Conservation (phyloP, 2,329 filamentous ascomycete genomes). For the Monosporascus sp. region DNA sequence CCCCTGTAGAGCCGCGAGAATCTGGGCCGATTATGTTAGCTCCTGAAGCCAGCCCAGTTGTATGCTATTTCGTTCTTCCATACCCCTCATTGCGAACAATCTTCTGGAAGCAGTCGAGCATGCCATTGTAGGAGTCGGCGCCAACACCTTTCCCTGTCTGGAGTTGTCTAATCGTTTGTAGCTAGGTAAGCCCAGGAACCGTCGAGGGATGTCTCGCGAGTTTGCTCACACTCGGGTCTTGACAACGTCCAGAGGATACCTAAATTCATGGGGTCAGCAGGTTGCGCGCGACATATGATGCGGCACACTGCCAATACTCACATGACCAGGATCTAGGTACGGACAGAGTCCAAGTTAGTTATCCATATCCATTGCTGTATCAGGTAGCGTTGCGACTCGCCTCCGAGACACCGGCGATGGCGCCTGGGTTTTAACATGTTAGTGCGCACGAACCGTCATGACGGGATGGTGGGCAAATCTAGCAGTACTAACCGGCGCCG, state of each 20-base stretch:
- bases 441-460: conserved; percentile 12
- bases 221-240: conserved; percentile 87
- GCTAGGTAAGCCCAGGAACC: conserved; percentile 1
- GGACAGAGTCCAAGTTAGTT: conserved; percentile 11
- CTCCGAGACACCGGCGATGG: conserved; percentile 96
- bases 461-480: conserved; percentile 16
- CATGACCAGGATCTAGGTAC: conserved; percentile 77
- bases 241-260: conserved; percentile 98
- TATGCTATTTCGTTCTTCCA: conserved; percentile 15
- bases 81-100: conserved; percentile 96
- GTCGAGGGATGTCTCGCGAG: conserved; percentile 4
- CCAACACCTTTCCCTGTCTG: conserved; percentile 71
- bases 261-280: conserved; percentile 34
- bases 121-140: conserved; percentile 88
- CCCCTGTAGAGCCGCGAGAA: conserved; percentile 91
- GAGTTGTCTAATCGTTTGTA: conserved; percentile 60
- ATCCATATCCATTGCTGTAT: background rate
- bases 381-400: conserved; percentile 45
- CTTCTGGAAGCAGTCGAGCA: conserved; percentile 97
- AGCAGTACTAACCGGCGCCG: conserved; percentile 65
- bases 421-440: conserved; percentile 49
- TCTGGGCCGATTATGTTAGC: conserved; percentile 37
- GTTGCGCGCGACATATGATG: conserved; percentile 7
- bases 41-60: conserved; percentile 2
- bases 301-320: conserved; percentile 37